Evolutionary conservation across 768 basidiomycete genomes (phyloP).

Genomic region (Rickenella mellea): DNA sequence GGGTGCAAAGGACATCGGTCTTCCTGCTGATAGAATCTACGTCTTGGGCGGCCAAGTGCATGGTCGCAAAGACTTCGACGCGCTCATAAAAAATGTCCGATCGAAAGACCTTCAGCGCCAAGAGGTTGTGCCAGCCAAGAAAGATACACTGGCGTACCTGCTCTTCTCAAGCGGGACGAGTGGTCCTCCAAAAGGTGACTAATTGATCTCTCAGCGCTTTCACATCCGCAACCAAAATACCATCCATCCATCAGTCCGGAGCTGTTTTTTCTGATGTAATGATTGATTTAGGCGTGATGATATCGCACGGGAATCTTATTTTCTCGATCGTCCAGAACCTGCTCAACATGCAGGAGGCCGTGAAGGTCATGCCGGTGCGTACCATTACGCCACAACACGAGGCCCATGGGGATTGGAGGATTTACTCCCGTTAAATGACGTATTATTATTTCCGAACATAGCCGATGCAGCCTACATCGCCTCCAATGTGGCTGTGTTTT

Average conservation of each 20-base stretch:
- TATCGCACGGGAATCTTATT: constrained; percentile 50
- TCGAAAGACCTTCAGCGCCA: constrained; percentile 28
- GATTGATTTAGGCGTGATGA: constrained; percentile 46
- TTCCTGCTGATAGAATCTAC: constrained; percentile 34
- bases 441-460: constrained; percentile 14
- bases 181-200: constrained; percentile 62
- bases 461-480: constrained; percentile 20
- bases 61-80: constrained; percentile 33
- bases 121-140: constrained; percentile 33
- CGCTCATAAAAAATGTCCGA: constrained; percentile 32
- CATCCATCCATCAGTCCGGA: neutral
- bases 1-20: constrained; percentile 22
- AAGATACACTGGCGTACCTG: constrained; percentile 56
- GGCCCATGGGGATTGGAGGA: too few species aligned
- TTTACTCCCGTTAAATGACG: too few species aligned
- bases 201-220: too few species aligned
- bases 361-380: too few species aligned
- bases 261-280: neutral
- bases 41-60: constrained; percentile 33
- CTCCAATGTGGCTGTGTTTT: constrained; percentile 43
- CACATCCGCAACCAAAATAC: too few species aligned
- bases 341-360: constrained; percentile 18
- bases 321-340: constrained; percentile 31
- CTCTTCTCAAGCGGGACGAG: constrained; percentile 74
- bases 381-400: too few species aligned